Evolutionary conservation across 2,329 filamentous ascomycete species (phyloP).

Genomic region (Knufia petricola): DNA sequence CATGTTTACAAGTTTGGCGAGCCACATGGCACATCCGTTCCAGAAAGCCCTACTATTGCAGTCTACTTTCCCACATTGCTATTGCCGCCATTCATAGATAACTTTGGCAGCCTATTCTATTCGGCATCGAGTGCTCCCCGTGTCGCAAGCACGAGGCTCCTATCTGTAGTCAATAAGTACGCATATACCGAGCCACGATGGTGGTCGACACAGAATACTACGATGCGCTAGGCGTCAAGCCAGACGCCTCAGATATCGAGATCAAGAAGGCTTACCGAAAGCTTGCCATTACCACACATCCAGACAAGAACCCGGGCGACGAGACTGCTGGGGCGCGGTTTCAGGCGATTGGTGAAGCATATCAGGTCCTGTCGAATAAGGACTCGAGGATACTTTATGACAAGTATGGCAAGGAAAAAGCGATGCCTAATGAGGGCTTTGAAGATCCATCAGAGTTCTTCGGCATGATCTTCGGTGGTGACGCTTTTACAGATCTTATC

Average conservation of each 20-base stretch:
- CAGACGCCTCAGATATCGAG: conserved; percentile 77
- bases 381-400: conserved; percentile 88
- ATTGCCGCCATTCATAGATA: too few species aligned
- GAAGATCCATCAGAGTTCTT: conserved; percentile 97
- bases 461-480: conserved; percentile 93
- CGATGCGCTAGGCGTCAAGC: conserved; percentile 73
- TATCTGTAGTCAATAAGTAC: too few species aligned
- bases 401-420: conserved; percentile 91
- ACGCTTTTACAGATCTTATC: conserved; percentile 92
- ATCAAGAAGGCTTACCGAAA: conserved; percentile 94
- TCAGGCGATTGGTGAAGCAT: conserved; percentile 67
- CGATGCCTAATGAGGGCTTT: conserved; percentile 83
- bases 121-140: too few species aligned
- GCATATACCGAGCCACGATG: conserved; percentile 50
- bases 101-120: too few species aligned
- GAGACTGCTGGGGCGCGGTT: conserved; percentile 90
- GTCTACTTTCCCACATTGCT: too few species aligned
- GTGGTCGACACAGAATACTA: conserved; percentile 84
- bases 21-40: too few species aligned
- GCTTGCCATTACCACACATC: conserved; percentile 37
- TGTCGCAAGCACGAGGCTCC: too few species aligned
- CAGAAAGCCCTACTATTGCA: too few species aligned
- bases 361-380: conserved; percentile 72
- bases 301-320: conserved; percentile 96
- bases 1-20: too few species aligned